Base-by-base conservation (phyloP, 768 basidiomycete species). In the Suillus occidentalis region DNA sequence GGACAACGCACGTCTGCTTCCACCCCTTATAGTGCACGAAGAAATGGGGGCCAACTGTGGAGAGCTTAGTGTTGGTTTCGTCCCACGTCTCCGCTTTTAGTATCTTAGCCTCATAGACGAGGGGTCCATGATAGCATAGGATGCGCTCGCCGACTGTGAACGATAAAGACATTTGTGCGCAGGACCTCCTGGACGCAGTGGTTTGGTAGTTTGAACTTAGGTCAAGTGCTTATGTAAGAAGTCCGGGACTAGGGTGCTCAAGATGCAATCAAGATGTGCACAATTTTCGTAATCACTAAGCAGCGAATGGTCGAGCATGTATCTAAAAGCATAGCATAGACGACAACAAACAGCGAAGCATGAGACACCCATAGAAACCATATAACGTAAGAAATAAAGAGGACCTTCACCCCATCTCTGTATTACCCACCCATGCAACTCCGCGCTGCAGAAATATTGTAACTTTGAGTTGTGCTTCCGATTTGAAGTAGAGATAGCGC, bases 1-100 rank as follows among this genome's bases (percentile, higher is more conserved):
- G 50, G 39, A 31, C 12, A 25, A 80, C 87, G 69, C 74, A 96
- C 94, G 94, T 96, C 76, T 94, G 92, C 76, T 98, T 99, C 97
- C 97, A 99, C 10, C 97, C 97, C 77, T 98, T 97, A 83, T 99
- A 99, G 76, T 99, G 97, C 45, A 99, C 96, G 66, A 92, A 89
- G 78, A 94, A 98, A 71, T 97, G 94, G 4, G 87, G 86, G 7
- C 96, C 97, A 3, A 84, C 76, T 12, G 77, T 74, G 7, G 88
- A 86, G 6, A 85, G 83, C 49, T 85, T 81, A 1, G 88, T 85
- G 62, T 81, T 88, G 20, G 81, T 76, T 69, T 90, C 88, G 65
- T 89, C 87, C 78, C 87, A 89, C 47, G 79, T 83, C 65, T 89
- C 87, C 13, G 76, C 73, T 69, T 88, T 84, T 69, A 96, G 84